phyloP scores from a whole-genome alignment of 495 filamentous ascomycete species.

The Hypoxylon subgilvum region DNA sequence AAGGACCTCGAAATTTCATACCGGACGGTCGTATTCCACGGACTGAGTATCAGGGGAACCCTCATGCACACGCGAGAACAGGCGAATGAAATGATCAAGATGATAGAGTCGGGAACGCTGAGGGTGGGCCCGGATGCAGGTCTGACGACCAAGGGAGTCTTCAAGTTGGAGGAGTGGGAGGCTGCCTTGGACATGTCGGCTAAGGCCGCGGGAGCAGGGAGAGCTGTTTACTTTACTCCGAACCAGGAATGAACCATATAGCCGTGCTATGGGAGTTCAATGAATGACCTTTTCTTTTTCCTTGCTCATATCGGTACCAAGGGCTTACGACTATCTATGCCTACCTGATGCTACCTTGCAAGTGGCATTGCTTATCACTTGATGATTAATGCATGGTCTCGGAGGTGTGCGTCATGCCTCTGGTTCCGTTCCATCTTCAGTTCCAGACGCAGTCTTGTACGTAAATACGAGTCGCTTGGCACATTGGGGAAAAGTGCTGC shows the following conservation, averaged over 20 bases:
- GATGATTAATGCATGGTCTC: no score
- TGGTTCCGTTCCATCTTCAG: no score
- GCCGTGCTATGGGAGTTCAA: no score
- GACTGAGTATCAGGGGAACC: slow-evolving; percentile 8
- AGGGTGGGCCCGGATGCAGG: slow-evolving; percentile 13
- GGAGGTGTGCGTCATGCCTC: no score
- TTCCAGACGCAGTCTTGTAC: no score
- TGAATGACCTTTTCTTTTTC: no score
- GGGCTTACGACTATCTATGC: no score
- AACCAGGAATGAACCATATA: slow-evolving; percentile 27
- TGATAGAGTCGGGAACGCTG: slow-evolving; percentile 19
- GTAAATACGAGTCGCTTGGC: no score
- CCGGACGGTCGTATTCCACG: neutral
- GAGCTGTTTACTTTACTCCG: slow-evolving; percentile 28
- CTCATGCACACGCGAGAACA: slow-evolving; percentile 27
- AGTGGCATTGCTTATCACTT: no score
- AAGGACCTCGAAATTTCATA: slow-evolving; percentile 37
- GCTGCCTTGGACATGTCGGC: slow-evolving; percentile 12
- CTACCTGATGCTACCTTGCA: no score
- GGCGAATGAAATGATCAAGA: slow-evolving; percentile 12
- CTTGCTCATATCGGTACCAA: no score
- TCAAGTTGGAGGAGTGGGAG: slow-evolving; percentile 17
- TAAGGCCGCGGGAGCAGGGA: slow-evolving; percentile 28
- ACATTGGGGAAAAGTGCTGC: no score
- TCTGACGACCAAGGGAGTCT: slow-evolving; percentile 11